Evolutionary conservation across 805 yeast genomes (phyloP).

Genomic region (Priceomyces castillae): DNA sequence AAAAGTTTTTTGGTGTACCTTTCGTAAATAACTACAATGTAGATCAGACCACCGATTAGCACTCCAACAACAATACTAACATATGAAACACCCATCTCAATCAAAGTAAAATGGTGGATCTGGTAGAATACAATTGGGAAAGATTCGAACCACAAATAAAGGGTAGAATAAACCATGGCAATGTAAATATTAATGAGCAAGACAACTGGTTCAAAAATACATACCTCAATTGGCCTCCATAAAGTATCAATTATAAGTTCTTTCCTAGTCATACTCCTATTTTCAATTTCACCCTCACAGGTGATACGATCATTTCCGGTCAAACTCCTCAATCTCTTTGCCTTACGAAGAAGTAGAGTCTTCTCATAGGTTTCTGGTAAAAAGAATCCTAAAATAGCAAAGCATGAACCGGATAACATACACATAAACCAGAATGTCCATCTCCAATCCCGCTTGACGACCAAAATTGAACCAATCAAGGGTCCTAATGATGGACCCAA

Average conservation of each 20-base stretch:
- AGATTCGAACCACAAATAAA: conserved; percentile 58
- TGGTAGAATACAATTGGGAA: conserved; percentile 54
- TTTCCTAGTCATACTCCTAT: conserved; percentile 10
- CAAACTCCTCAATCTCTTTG: conserved; percentile 36
- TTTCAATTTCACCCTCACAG: conserved; percentile 36
- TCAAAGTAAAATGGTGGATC: conserved; percentile 44
- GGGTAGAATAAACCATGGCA: conserved; percentile 50
- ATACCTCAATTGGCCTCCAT: conserved; percentile 51
- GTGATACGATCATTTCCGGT: conserved; percentile 44
- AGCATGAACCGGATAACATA: conserved; percentile 24
- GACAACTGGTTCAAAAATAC: conserved; percentile 55
- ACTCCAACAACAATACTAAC: conserved; percentile 45
- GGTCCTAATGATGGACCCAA: conserved; percentile 56
- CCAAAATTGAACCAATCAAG: conserved; percentile 48
- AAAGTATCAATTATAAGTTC: conserved; percentile 24
- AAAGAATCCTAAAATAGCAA: conserved; percentile 24
- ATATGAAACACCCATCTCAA: conserved; percentile 50
- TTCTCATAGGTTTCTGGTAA: conserved; percentile 46
- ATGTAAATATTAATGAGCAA: conserved; percentile 50
- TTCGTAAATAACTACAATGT: conserved; percentile 20
- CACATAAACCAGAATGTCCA: conserved; percentile 50
- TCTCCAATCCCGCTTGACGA: conserved; percentile 41
- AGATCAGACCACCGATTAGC: conserved; percentile 38
- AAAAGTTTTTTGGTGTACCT: conserved; percentile 15
- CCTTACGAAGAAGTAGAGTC: conserved; percentile 44